Evolutionary conservation across 2,329 filamentous ascomycete species (phyloP).

Genomic region (Intubia oerlemansii): DNA sequence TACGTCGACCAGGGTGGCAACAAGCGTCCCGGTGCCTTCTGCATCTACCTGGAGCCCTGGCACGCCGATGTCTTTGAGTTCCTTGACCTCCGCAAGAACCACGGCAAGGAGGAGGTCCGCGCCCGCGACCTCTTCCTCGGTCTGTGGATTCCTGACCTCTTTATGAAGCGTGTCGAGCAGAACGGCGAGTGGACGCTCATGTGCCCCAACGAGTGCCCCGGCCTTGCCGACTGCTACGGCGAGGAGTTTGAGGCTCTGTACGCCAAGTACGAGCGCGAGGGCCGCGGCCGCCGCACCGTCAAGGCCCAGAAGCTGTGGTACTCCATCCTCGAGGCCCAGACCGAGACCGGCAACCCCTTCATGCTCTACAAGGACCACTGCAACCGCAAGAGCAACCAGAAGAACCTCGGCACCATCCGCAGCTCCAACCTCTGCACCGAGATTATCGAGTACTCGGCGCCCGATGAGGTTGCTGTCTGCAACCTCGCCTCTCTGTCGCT

Average conservation of each 20-base stretch:
- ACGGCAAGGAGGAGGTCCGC: conserved; percentile 94
- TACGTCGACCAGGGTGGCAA: conserved; percentile 99
- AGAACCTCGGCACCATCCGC: conserved; percentile 95
- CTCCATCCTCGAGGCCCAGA: conserved; percentile 92
- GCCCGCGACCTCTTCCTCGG: conserved; percentile 95
- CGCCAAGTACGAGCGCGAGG: conserved; percentile 75
- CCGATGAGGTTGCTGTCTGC: conserved; percentile 96
- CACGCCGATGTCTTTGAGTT: conserved; percentile 96
- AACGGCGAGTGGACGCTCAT: conserved; percentile 95
- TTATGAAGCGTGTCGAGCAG: conserved; percentile 98
- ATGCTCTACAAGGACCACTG: conserved; percentile 99
- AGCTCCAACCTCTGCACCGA: conserved; percentile 98
- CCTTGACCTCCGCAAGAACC: conserved; percentile 95
- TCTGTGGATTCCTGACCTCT: conserved; percentile 94
- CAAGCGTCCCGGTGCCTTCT: conserved; percentile 95
- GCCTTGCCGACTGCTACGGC: conserved; percentile 87
- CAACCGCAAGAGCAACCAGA: conserved; percentile 99
- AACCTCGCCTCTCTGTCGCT: conserved; percentile 90
- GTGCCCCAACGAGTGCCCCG: conserved; percentile 92
- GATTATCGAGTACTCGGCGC: conserved; percentile 91
- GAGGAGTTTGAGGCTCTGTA: conserved; percentile 95
- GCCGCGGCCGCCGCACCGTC: conserved; percentile 71
- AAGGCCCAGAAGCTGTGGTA: conserved; percentile 99
- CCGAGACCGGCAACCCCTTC: conserved; percentile 96
- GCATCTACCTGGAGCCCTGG: conserved; percentile 98